Evolutionary conservation across 2,329 filamentous ascomycete species (phyloP), one percentile per base, ranked within the genome.

Genomic region (Rosellinia necatrix): DNA sequence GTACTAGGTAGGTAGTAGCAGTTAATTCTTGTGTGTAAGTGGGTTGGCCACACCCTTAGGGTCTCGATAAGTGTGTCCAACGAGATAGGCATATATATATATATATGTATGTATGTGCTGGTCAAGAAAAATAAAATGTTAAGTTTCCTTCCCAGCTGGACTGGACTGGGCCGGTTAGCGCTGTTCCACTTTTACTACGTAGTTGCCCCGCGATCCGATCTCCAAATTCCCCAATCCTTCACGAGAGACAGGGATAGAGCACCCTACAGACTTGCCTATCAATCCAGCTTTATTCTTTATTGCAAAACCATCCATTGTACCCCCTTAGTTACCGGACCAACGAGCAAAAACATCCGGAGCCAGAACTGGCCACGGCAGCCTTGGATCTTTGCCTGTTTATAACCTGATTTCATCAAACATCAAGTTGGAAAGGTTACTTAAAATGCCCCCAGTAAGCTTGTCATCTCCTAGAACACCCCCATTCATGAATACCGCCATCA

Each of bases 321-420:
- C n/a, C 5, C 15, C 3, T 15, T 32, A 32, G 10, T 12, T 13
- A 32, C 4, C n/a, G 9, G 5, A 32, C n/a, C 10, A 35, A 15
- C 12, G 6, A 15, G 6, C 32, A 22, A 10, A 27, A 35, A 15
- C 25, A 22, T 76, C 75, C 6, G 75, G 76, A 68, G 86, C 82
- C 27, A 42, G 22, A 7, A 37, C 25, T 3, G 4, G 10, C 27
- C 10, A 12, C 9, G 15, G 35, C 47, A 9, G 37, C 29, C 19
- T 29, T 15, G 17, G n/a, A n/a, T n/a, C n/a, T 6, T 15, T 22
- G 6, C 24, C 12, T 27, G 30, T 17, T 15, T 15, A 3, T 8
- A 9, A 8, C 19, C 3, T 12, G 9, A 15, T 12, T 19, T 6
- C 27, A 37, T 12, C 19, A 47, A 6, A 15, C n/a, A n/a, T 17